Base-by-base conservation (phyloP, 192 early-diverging fungal genomes). In the Podila epicladia region DNA sequence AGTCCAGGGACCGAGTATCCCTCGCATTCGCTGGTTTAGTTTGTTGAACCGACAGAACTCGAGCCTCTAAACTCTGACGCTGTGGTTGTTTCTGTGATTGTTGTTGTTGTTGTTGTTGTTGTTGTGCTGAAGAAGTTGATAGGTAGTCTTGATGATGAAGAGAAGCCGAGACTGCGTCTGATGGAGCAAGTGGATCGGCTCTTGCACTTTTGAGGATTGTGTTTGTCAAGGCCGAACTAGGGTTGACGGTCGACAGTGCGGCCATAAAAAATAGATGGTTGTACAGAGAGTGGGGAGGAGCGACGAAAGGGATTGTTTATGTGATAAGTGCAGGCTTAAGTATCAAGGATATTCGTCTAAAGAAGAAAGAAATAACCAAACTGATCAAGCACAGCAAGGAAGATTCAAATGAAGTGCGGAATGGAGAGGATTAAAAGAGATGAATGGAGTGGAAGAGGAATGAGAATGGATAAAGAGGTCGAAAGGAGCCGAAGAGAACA, bases 1-100 rank as follows among this genome's bases (percentile, higher is more conserved):
- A 73, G 37, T 60, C 58, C 55, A 49, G 65, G 20, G 71, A 73
- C 32, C 31, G 57, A 50, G 71, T 73, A 64, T 73, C 48, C 60
- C 70, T 70, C 20, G n/a, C 31, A 8, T 13, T 6, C 20, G 9
- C 62, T 6, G 24, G 28, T 31, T 60, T 24, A 19, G 8, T 32
- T 31, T 17, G 17, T 24, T 60, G 11, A 11, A 31, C 31, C 31
- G 24, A 31, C 17, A 24, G 15, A n/a, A 9, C 6, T 58, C 26
- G 55, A 11, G 26, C 22, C 22, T n/a, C 20, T 5, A 28, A 9
- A n/a, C 55, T 8, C 55, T 58, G 55, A 6, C 53, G 9, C 9
- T 24, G 24, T 24, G 22, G 22, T 26, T n/a, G 24, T 55, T n/a
- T n/a, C 53, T 55, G 53, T 26, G 20, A 6, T 24, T 55, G 53